Conservation (phyloP, 2,329 filamentous ascomycete species). For the Pseudogymnoascus sp. region DNA sequence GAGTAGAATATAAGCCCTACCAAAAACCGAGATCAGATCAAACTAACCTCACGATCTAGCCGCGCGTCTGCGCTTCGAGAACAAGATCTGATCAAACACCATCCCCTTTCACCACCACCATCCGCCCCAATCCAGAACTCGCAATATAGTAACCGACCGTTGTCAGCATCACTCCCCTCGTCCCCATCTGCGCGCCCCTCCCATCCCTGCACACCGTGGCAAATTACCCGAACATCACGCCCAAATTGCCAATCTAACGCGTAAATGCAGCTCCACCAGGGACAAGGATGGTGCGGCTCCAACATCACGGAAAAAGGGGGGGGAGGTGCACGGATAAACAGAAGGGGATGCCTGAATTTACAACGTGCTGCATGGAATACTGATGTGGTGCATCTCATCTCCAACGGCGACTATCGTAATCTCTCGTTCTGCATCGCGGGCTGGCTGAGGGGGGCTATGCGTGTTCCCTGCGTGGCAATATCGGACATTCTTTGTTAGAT, state of each 20-base stretch:
- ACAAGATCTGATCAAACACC: neutral
- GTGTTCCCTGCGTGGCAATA: neutral
- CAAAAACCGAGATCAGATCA: neutral
- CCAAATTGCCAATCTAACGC: slow-evolving; percentile 6
- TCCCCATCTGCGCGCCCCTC: neutral
- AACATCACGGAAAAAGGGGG: neutral
- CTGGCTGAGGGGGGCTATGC: neutral
- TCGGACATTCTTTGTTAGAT: neutral
- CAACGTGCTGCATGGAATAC: neutral
- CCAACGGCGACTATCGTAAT: neutral
- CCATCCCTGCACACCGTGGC: neutral
- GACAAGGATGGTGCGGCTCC: neutral
- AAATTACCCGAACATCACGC: neutral
- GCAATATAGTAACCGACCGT: neutral
- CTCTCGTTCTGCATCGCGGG: neutral
- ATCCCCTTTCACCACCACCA: neutral
- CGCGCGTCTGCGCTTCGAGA: neutral
- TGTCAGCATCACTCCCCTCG: neutral
- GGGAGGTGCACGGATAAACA: neutral
- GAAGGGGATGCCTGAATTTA: neutral
- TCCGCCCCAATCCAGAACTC: neutral
- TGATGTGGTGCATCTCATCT: neutral
- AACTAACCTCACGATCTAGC: neutral
- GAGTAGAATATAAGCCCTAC: neutral
- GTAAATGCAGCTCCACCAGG: neutral